These are phyloP conservation scores for Triticum timopheevii DNA, from an alignment of 176 grass and related monocot species.

Conservation along the genomic window DNA sequence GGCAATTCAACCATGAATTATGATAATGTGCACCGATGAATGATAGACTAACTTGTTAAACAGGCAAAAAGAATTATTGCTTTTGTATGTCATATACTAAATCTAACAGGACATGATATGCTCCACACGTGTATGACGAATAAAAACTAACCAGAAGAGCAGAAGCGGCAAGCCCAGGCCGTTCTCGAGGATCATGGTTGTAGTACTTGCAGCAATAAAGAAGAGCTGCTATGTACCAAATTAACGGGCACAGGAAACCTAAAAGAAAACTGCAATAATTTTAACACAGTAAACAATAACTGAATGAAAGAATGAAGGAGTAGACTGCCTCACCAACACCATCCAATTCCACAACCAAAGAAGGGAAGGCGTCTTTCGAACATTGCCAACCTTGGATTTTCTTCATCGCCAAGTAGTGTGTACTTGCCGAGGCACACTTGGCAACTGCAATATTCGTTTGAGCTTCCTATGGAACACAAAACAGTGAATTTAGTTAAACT, in stretches of 20 bases:
- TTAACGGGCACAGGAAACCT: conserved; percentile 88
- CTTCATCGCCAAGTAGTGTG: conserved; percentile 71
- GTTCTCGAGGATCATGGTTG: conserved; percentile 86
- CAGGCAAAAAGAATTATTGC: neutral
- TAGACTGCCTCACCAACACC: conserved; percentile 77
- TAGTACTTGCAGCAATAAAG: conserved; percentile 92
- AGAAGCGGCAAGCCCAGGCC: conserved; percentile 84
- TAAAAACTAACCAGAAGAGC: conserved; percentile 67
- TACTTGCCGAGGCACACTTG: conserved; percentile 66
- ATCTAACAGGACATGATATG: neutral
- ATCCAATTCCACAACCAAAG: conserved; percentile 93
- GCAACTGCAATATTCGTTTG: conserved; percentile 55
- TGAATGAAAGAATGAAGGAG: neutral
- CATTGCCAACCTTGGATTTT: conserved; percentile 77
- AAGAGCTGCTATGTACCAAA: conserved; percentile 79
- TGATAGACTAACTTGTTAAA: conserved; percentile 1
- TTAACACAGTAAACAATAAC: conserved; percentile 32
- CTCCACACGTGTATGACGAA: neutral
- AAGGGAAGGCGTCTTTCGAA: conserved; percentile 78
- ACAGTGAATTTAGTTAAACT: conserved; percentile 7
- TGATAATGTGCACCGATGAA: neutral
- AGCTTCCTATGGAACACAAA: conserved; percentile 37
- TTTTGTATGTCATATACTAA: neutral
- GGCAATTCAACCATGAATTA: neutral
- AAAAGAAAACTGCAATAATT: conserved; percentile 75